phyloP scores from a whole-genome alignment of 2,329 filamentous ascomycete species.

The Fusarium succisae region DNA sequence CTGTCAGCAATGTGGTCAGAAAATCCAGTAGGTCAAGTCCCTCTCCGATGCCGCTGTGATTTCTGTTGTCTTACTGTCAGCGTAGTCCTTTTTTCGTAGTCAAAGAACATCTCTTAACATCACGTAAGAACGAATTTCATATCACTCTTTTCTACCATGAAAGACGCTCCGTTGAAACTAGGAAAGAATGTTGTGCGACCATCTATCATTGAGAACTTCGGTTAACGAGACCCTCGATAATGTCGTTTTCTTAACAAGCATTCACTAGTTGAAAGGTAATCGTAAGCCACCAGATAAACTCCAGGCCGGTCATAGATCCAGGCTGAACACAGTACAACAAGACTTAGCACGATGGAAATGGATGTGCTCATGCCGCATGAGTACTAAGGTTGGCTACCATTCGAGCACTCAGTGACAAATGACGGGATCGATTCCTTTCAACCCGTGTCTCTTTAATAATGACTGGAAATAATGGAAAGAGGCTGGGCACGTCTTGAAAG shows the following conservation, averaged over 20 bases:
- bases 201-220: background rate
- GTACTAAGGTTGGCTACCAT: too few relatives aligned
- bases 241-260: fast-evolving
- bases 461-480: fast-evolving
- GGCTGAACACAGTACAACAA: background rate
- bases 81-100: background rate
- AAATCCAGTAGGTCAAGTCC: fast-evolving
- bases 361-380: background rate
- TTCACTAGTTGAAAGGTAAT: background rate
- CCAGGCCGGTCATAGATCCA: fast-evolving
- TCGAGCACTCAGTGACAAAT: background rate
- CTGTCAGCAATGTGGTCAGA: too few relatives aligned
- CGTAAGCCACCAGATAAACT: background rate
- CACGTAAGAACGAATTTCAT: background rate
- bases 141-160: background rate
- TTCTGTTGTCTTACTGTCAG: background rate
- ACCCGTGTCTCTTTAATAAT: too few relatives aligned
- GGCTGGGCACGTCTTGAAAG: background rate
- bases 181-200: background rate
- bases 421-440: fast-evolving
- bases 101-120: background rate
- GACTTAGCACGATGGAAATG: fast-evolving
- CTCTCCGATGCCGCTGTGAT: too few relatives aligned
- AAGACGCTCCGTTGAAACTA: background rate
- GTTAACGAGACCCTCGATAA: fast-evolving